These are phyloP conservation scores for Saraca asoca DNA, from an alignment of 331 rosid species.

Conservation along the genomic window DNA sequence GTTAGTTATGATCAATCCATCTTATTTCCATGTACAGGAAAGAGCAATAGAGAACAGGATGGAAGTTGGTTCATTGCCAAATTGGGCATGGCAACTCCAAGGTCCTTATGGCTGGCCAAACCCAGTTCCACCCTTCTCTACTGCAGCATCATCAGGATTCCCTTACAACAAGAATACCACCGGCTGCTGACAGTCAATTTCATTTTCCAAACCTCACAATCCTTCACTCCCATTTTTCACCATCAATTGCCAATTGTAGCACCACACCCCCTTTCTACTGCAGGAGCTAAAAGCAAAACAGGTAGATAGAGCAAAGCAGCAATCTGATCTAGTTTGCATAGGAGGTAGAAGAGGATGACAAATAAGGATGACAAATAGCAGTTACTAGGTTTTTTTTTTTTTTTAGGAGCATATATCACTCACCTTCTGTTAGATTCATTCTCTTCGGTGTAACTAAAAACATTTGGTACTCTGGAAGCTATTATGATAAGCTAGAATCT, in stretches of 20 bases:
- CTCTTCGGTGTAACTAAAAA: conserved; percentile 36
- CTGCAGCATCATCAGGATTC: conserved; percentile 99
- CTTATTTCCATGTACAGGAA: conserved; percentile 54
- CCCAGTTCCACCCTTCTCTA: conserved; percentile 63
- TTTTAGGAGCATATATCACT: conserved; percentile 18
- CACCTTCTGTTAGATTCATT: conserved; percentile 29
- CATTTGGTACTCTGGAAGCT: conserved; percentile 18
- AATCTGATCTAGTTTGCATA: conserved; percentile 17
- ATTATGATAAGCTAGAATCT: neutral
- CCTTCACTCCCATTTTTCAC: conserved; percentile 48
- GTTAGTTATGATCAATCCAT: neutral
- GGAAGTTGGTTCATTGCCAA: conserved; percentile 55
- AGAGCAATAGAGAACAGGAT: conserved; percentile 71
- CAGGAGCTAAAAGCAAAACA: conserved; percentile 50
- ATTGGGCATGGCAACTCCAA: conserved; percentile 64
- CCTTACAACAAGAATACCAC: conserved; percentile 44
- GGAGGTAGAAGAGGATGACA: conserved; percentile 25
- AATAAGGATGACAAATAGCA: conserved; percentile 26
- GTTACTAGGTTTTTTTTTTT: conserved; percentile 28
- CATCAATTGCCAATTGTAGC: conserved; percentile 46
- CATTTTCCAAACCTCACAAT: conserved; percentile 41
- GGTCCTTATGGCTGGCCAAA: conserved; percentile 54
- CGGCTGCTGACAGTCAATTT: conserved; percentile 58
- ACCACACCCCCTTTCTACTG: conserved; percentile 55
- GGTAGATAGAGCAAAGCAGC: conserved; percentile 34